These are phyloP conservation scores for Aureobasidium sp. DNA, from an alignment of 2,329 filamentous ascomycete species.

Conservation along the genomic window DNA sequence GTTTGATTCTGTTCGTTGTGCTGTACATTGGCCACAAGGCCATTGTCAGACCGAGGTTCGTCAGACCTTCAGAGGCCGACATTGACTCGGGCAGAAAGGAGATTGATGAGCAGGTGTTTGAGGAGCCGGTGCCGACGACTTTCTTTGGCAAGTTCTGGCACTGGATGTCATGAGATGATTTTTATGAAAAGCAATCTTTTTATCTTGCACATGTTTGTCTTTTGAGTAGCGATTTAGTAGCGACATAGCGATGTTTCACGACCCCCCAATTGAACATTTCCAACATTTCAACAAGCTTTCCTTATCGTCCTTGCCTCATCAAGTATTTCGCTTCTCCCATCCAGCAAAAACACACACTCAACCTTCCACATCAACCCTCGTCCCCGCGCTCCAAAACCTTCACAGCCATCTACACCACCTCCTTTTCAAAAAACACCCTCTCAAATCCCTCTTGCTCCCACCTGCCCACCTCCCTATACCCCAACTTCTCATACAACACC, in stretches of 20 bases:
- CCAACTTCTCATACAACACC: neutral
- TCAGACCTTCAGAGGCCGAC: constrained; percentile 37
- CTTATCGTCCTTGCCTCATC: neutral
- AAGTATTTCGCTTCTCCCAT: neutral
- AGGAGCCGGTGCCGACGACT: constrained; percentile 1
- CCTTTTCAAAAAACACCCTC: neutral
- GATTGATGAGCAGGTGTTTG: constrained; percentile 26
- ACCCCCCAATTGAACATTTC: neutral
- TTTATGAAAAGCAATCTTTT: neutral
- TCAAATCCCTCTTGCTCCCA: neutral
- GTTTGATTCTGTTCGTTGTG: constrained; percentile 63
- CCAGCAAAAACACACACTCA: neutral
- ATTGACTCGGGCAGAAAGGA: constrained; percentile 35
- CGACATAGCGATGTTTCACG: neutral
- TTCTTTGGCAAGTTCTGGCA: constrained; percentile 7
- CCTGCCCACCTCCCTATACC: neutral
- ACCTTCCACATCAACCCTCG: neutral
- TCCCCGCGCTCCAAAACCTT: neutral
- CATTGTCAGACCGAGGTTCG: constrained; percentile 41
- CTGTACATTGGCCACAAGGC: constrained; percentile 68
- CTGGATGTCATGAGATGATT: constrained; percentile 1
- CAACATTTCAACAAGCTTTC: neutral
- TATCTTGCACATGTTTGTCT: neutral
- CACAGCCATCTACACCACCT: neutral
- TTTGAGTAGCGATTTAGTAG: neutral